Evolutionary conservation across 2,329 filamentous ascomycete species (phyloP), one percentile per base, ranked within the genome.

Genomic region (Cytospora leucostoma): DNA sequence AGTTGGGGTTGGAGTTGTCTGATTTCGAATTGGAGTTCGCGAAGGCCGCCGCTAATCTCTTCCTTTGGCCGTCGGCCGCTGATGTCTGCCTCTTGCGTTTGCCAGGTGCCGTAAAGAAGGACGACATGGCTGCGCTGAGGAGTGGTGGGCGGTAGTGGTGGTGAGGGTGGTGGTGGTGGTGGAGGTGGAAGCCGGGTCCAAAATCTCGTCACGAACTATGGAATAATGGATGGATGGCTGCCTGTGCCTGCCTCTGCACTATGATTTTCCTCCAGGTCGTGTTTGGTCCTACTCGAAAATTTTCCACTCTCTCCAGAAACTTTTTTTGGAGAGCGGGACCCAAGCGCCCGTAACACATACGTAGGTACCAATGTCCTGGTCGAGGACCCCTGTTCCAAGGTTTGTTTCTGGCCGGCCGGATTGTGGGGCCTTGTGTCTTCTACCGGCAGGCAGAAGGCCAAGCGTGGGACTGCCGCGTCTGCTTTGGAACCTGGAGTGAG

Each of bases 51-150:
- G 82, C 82, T 65, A 82, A 71, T 74, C 84, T 80, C 72, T 88
- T 89, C 75, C 87, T 87, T 2, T 86, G 83, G 7, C 76, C 76
- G 57, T 86, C 82, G 17, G 79, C 73, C 33, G 82, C 81, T 62
- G 64, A 64, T 12, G 79, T 76, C 7, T 80, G 72, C 66, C 93
- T 85, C 82, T 98, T 98, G 71, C 95, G 84, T 84, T 98, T 92
- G 49, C 90, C 90, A 7, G 95, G 93, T 47, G 89, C 81, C 58
- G 93, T 97, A 78, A 99, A 99, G 78, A 98, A 99, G 47, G 93
- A 97, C 72, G 94, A 96, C 93, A 96, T 96, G 69, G 68, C 80
- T 58, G 44, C 15, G 27, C 27, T 27, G 27, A 27, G 27, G 27
- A 27, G 27, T 27, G 27, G 2, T 2, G n/a, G 8, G 10, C 4